phyloP scores from a whole-genome alignment of 2,329 filamentous ascomycete species.

The Diaporthe citrichinensis region DNA sequence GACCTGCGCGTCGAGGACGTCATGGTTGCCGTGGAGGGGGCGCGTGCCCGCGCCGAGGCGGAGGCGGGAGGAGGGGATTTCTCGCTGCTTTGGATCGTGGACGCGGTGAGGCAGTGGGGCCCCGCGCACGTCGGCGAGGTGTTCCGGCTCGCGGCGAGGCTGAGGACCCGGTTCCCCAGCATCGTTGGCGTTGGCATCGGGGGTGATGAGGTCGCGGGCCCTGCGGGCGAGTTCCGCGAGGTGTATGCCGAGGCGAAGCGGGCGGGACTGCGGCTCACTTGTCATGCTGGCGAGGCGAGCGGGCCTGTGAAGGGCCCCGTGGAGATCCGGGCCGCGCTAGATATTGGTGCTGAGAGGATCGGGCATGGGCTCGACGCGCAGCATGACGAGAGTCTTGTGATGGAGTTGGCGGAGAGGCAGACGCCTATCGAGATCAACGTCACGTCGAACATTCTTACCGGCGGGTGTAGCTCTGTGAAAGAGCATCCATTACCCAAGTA shows the following conservation, averaged over 20 bases:
- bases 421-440: slow-evolving; percentile 42
- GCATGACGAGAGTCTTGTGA: slow-evolving; percentile 39
- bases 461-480: slow-evolving; percentile 36
- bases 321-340: slow-evolving; percentile 41
- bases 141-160: slow-evolving; percentile 39
- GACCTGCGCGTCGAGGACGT: slow-evolving; percentile 39
- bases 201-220: slow-evolving; percentile 40
- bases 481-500: slow-evolving; percentile 39
- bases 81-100: slow-evolving; percentile 41
- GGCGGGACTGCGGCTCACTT: slow-evolving; percentile 41
- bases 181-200: slow-evolving; percentile 42
- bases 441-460: slow-evolving; percentile 42
- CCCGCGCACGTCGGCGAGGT: slow-evolving; percentile 33
- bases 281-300: slow-evolving; percentile 42
- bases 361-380: slow-evolving; percentile 42
- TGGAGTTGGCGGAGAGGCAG: slow-evolving; percentile 18
- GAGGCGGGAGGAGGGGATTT: background rate
- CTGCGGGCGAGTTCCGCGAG: slow-evolving; percentile 39
- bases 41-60: slow-evolving; percentile 15
- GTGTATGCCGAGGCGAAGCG: slow-evolving; percentile 37
- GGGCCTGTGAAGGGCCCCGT: slow-evolving; percentile 38
- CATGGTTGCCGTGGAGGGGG: slow-evolving; percentile 39
- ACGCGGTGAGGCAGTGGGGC: slow-evolving; percentile 40
- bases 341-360: slow-evolving; percentile 41
- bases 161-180: slow-evolving; percentile 36